Conservation (phyloP, 108 stramenopile species). For the Cyclotella kingstonii region DNA sequence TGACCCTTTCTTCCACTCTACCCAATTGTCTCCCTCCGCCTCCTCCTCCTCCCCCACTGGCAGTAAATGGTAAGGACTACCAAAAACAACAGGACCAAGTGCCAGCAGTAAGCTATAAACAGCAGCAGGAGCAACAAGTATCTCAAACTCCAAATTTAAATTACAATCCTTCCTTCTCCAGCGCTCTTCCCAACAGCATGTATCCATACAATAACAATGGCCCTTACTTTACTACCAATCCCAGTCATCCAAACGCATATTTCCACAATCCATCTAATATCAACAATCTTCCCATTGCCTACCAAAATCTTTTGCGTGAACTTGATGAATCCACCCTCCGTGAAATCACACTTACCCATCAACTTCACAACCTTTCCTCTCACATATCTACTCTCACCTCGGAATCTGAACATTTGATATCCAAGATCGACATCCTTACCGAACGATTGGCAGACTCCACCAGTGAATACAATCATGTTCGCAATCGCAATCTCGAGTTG, state of each 20-base stretch:
- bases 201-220: conserved; percentile 8
- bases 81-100: conserved; percentile 2
- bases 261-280: conserved; percentile 14
- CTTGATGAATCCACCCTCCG: conserved; percentile 44
- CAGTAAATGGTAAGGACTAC: background rate
- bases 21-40: conserved; percentile 5
- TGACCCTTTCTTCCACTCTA: no score
- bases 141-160: conserved; percentile 7
- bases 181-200: background rate
- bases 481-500: conserved; percentile 57
- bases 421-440: conserved; percentile 59
- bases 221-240: background rate
- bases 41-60: conserved; percentile 1
- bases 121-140: background rate
- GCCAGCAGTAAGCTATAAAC: background rate
- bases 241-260: conserved; percentile 1
- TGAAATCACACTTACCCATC: conserved; percentile 39
- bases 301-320: conserved; percentile 34
- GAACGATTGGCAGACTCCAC: conserved; percentile 74
- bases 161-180: background rate
- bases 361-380: conserved; percentile 36
- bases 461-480: conserved; percentile 50
- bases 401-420: conserved; percentile 13
- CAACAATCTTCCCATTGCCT: conserved; percentile 19
- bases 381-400: conserved; percentile 12